These are phyloP conservation scores for Aspergillus sp. DNA, from an alignment of 2,329 filamentous ascomycete genomes.

Conservation along the genomic window DNA sequence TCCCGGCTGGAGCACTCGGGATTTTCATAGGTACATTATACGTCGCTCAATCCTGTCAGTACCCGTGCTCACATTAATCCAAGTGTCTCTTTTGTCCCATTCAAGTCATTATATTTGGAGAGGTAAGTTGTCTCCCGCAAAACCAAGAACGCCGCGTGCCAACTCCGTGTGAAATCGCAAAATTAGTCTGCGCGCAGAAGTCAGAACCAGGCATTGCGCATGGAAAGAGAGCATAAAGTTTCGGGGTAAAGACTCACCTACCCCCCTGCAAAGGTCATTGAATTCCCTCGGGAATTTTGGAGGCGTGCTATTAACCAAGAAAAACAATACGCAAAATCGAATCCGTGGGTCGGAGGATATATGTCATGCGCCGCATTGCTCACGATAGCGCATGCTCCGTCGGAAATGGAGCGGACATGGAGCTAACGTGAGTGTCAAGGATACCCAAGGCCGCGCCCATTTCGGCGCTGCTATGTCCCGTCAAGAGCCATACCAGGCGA, in stretches of 20 bases:
- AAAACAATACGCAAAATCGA: background rate
- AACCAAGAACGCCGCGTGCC: constrained; percentile 12
- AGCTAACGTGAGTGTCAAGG: constrained; percentile 23
- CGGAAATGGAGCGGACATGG: constrained; percentile 16
- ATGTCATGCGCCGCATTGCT: background rate
- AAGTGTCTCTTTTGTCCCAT: constrained; percentile 10
- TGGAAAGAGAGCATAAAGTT: background rate
- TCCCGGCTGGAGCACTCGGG: constrained; percentile 5
- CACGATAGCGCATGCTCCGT: constrained; percentile 13
- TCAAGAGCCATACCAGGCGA: constrained; percentile 38
- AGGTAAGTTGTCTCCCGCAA: constrained; percentile 11
- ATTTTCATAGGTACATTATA: constrained; percentile 11
- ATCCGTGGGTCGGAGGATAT: background rate
- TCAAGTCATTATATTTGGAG: constrained; percentile 24
- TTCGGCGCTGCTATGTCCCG: constrained; percentile 33
- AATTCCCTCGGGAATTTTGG: constrained; percentile 9
- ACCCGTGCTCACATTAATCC: constrained; percentile 21
- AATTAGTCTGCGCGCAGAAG: background rate
- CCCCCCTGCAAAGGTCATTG: background rate
- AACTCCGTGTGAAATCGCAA: constrained; percentile 10
- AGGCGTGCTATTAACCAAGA: constrained; percentile 4
- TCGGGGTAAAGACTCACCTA: background rate
- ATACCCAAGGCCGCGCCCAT: constrained; percentile 28
- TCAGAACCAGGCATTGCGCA: background rate
- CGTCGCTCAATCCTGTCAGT: constrained; percentile 8